phyloP scores from a whole-genome alignment of 2,329 filamentous ascomycete species.

The Pseudocercospora macadamiae region DNA sequence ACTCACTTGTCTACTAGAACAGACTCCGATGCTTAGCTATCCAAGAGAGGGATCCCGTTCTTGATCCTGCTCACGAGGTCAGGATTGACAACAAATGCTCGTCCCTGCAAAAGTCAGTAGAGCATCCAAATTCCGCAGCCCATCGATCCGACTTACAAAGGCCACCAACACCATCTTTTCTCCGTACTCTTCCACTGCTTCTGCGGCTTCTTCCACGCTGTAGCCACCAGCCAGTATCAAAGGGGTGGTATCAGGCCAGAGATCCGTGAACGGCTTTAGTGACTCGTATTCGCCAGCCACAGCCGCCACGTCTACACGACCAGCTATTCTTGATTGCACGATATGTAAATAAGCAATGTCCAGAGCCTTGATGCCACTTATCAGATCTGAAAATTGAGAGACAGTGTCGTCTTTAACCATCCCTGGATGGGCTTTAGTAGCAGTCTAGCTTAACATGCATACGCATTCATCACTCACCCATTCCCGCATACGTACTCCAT shows the following conservation, averaged over 20 bases:
- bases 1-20: no score
- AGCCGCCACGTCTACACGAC: constrained; percentile 44
- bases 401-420: constrained; percentile 58
- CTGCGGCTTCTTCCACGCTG: constrained; percentile 43
- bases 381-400: constrained; percentile 62
- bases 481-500: constrained; percentile 62
- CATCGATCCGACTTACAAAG: constrained; percentile 35
- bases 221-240: constrained; percentile 55
- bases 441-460: no score
- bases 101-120: constrained; percentile 34
- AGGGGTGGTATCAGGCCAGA: constrained; percentile 48
- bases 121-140: no score
- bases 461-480: no score
- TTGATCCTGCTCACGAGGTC: constrained; percentile 43
- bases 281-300: no score
- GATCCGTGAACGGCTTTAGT: constrained; percentile 39
- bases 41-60: background rate
- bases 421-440: no score
- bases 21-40: no score
- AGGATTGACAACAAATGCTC: constrained; percentile 53
- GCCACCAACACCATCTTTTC: constrained; percentile 49
- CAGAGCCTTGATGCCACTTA: constrained; percentile 52
- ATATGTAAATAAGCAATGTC: constrained; percentile 63
- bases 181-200: constrained; percentile 38
- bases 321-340: constrained; percentile 57